Evolutionary conservation across 2,329 filamentous ascomycete genomes (phyloP).

Genomic region (Fusarium aywerte): DNA sequence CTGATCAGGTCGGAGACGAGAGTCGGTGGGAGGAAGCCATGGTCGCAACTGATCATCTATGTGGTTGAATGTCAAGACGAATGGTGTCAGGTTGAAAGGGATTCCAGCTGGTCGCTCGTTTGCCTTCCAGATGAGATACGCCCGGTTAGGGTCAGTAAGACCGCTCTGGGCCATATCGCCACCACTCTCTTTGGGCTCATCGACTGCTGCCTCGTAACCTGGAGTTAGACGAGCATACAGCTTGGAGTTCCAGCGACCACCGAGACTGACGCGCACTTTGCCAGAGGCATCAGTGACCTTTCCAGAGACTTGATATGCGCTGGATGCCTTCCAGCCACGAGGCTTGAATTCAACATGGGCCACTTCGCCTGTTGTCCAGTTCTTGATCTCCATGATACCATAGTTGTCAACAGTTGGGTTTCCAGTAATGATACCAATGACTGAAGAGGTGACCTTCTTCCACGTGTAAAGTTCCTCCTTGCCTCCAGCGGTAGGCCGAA

Average conservation of each 20-base stretch:
- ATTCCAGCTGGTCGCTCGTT: slow-evolving; percentile 83
- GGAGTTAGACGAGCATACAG: slow-evolving; percentile 94
- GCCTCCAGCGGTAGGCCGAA: slow-evolving; percentile 79
- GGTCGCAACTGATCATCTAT: slow-evolving; percentile 82
- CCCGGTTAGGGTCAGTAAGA: slow-evolving; percentile 74
- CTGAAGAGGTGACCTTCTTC: slow-evolving; percentile 98
- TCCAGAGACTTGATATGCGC: slow-evolving; percentile 87
- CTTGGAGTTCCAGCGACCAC: slow-evolving; percentile 96
- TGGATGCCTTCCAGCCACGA: slow-evolving; percentile 94
- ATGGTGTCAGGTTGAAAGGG: slow-evolving; percentile 97
- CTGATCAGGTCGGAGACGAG: slow-evolving; percentile 91
- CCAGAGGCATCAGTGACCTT: slow-evolving; percentile 84
- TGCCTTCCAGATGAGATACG: slow-evolving; percentile 93
- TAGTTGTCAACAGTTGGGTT: slow-evolving; percentile 98
- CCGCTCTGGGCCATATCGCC: slow-evolving; percentile 59
- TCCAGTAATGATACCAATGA: slow-evolving; percentile 98
- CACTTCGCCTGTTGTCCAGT: slow-evolving; percentile 94
- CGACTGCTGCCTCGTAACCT: slow-evolving; percentile 82
- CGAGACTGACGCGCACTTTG: slow-evolving; percentile 87
- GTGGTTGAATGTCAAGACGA: slow-evolving; percentile 93
- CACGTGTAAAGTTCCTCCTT: slow-evolving; percentile 93
- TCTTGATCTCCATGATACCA: slow-evolving; percentile 95
- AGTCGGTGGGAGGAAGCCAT: slow-evolving; percentile 90
- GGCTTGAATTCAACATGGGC: slow-evolving; percentile 92
- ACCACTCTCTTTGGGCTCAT: slow-evolving; percentile 59